These are phyloP conservation scores for Camelina laxa DNA, from an alignment of 345 rosid genomes.

Conservation along the genomic window DNA sequence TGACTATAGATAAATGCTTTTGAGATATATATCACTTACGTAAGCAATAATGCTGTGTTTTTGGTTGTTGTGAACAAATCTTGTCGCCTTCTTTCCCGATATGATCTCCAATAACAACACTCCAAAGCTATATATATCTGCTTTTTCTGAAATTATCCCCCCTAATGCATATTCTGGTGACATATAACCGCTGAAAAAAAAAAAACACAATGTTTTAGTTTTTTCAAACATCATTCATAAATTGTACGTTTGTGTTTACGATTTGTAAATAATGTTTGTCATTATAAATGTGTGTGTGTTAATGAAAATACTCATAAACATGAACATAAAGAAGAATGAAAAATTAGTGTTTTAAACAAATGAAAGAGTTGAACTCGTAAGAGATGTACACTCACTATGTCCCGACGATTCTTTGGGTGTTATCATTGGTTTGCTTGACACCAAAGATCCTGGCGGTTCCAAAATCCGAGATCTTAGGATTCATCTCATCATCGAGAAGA, in stretches of 20 bases:
- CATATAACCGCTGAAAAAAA: conserved; percentile 2
- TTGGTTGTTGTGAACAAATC: background rate
- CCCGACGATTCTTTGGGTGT: conserved; percentile 8
- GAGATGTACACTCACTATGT: background rate
- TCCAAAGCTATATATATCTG: background rate
- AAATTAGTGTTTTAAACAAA: background rate
- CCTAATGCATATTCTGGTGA: conserved; percentile 13
- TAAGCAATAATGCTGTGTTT: background rate
- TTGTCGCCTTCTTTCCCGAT: background rate
- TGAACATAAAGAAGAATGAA: background rate
- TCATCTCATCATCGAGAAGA: conserved; percentile 1
- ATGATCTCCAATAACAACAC: background rate
- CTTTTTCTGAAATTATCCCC: background rate
- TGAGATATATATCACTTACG: background rate
- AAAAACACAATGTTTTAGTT: background rate
- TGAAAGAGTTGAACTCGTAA: background rate
- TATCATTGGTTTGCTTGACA: conserved; percentile 5
- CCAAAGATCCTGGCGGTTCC: conserved; percentile 9
- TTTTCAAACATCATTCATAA: background rate
- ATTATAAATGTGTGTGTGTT: too few species aligned
- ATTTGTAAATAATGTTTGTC: too few species aligned
- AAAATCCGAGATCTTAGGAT: conserved; percentile 12
- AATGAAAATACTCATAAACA: background rate
- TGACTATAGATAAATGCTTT: background rate
- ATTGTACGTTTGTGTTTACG: background rate